phyloP scores from a whole-genome alignment of 108 stramenopile species.

The Skeletonema costatum region DNA sequence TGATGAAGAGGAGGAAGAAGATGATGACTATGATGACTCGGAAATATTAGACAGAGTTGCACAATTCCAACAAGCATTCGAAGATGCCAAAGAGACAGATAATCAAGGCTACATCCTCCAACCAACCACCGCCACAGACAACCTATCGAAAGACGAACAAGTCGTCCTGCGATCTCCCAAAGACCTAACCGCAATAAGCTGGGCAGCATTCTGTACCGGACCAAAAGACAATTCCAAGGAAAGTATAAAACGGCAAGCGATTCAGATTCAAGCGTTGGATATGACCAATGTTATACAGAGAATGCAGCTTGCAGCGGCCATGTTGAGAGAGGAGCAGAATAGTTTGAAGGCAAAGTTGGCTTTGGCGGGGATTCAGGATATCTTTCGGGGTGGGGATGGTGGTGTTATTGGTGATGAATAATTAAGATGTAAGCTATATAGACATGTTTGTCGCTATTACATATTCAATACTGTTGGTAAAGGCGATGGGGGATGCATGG shows the following conservation, averaged over 20 bases:
- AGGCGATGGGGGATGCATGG: too few relatives aligned
- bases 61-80: conserved; percentile 40
- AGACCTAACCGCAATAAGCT: conserved; percentile 79
- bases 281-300: conserved; percentile 59
- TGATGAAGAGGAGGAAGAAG: conserved; percentile 19
- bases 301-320: conserved; percentile 64
- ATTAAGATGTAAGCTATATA: not conserved
- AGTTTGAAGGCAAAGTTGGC: conserved; percentile 57
- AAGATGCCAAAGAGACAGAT: conserved; percentile 47
- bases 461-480: too few relatives aligned
- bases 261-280: conserved; percentile 74
- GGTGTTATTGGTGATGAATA: conserved; percentile 13
- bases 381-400: not conserved
- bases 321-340: conserved; percentile 68
- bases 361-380: conserved; percentile 45
- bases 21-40: conserved; percentile 31
- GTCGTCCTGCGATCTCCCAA: conserved; percentile 46
- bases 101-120: conserved; percentile 28
- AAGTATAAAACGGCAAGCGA: conserved; percentile 46
- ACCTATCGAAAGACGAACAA: not conserved
- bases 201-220: conserved; percentile 81
- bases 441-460: not conserved
- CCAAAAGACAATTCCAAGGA: conserved; percentile 42
- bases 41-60: conserved; percentile 14
- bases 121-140: conserved; percentile 2